Evolutionary conservation across 2,329 filamentous ascomycete species (phyloP).

Genomic region (Bipolaris sorokiniana): DNA sequence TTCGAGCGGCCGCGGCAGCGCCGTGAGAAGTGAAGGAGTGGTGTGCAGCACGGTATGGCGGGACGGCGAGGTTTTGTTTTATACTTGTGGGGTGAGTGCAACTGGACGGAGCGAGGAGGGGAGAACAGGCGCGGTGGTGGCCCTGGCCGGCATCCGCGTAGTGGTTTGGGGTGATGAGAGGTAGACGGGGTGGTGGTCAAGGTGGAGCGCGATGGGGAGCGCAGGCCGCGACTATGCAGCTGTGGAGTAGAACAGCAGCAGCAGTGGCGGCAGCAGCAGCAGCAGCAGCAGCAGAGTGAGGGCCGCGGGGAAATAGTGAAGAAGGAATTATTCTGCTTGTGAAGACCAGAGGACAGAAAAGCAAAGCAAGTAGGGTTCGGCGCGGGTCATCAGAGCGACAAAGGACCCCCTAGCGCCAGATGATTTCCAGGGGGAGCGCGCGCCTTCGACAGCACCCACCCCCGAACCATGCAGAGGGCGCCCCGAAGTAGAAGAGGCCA

Average conservation of each 20-base stretch:
- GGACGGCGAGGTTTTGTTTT: slow-evolving; percentile 3
- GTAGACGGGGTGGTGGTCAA: not conserved
- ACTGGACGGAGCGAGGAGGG: slow-evolving; percentile 14
- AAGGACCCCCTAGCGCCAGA: slow-evolving; percentile 16
- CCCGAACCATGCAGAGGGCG: slow-evolving; percentile 11
- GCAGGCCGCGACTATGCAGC: not conserved
- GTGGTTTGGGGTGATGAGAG: not conserved
- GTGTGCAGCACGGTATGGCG: slow-evolving; percentile 22
- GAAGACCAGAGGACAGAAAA: slow-evolving; percentile 8
- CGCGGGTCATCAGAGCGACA: slow-evolving; percentile 16
- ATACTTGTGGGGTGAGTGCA: slow-evolving; percentile 13
- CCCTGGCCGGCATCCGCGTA: slow-evolving; percentile 19
- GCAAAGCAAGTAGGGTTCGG: slow-evolving; percentile 3
- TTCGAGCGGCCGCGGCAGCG: slow-evolving; percentile 37
- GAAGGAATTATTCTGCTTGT: slow-evolving; percentile 14
- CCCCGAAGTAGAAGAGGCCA: not conserved
- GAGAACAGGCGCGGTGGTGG: slow-evolving; percentile 17
- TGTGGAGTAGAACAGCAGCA: not conserved
- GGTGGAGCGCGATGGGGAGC: not conserved
- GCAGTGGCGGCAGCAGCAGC: not conserved
- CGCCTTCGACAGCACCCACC: slow-evolving; percentile 2
- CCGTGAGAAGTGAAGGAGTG: slow-evolving; percentile 19
- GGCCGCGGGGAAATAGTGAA: slow-evolving; percentile 10
- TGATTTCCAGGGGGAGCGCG: slow-evolving; percentile 12
- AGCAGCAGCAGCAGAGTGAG: not conserved